phyloP scores from a whole-genome alignment of 140 eudicot species.

The Oenanthe javanica region DNA sequence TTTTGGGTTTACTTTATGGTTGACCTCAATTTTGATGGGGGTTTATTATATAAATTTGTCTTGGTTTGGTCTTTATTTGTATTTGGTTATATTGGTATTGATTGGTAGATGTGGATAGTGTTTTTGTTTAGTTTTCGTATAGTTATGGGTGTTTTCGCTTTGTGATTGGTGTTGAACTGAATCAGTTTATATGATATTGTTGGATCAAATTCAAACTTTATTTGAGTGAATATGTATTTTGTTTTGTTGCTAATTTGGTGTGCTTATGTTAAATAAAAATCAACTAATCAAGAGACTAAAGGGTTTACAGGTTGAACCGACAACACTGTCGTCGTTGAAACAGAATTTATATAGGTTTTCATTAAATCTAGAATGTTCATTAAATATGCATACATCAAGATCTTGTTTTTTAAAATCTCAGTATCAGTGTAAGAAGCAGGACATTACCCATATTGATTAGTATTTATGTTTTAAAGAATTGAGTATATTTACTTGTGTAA shows the following conservation, averaged over 20 bases:
- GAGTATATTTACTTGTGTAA: not conserved
- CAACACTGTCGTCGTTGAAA: not conserved
- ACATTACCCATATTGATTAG: not conserved
- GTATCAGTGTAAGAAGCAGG: not conserved
- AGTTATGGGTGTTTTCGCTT: not conserved
- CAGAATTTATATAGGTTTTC: not conserved
- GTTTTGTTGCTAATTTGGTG: no score
- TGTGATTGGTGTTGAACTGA: not conserved
- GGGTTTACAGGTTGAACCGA: not conserved
- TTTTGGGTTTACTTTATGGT: not conserved
- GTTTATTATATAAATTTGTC: not conserved
- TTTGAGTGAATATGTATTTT: not conserved
- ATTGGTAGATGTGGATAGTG: not conserved
- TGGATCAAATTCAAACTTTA: not conserved
- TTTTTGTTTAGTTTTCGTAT: not conserved
- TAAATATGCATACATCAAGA: not conserved
- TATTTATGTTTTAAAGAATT: not conserved
- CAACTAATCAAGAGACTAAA: not conserved
- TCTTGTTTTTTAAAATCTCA: not conserved
- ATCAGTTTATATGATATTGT: not conserved
- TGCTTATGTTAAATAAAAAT: not conserved
- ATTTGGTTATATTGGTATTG: not conserved
- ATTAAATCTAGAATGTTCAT: not conserved
- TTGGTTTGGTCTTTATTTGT: not conserved
- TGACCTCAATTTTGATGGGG: conserved; percentile 3